phyloP scores from a whole-genome alignment of 768 basidiomycete species.

The Suillus alpinus region DNA sequence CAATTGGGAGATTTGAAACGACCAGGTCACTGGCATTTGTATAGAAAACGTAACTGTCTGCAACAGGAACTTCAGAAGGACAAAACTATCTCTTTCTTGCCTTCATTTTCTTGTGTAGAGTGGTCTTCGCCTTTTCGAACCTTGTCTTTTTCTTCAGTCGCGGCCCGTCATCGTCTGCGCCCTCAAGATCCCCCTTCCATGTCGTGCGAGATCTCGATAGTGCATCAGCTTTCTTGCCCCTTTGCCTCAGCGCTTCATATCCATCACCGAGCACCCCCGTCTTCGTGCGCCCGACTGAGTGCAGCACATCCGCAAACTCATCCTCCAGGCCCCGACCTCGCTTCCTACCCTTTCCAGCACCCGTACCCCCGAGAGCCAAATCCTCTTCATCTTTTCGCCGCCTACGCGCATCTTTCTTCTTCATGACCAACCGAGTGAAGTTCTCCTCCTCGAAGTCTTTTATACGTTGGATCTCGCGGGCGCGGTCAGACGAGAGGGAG shows the following conservation, averaged over 20 bases:
- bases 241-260: conserved; percentile 75
- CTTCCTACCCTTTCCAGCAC: conserved; percentile 51
- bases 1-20: no score
- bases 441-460: conserved; percentile 93
- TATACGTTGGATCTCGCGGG: conserved; percentile 75
- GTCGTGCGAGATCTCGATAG: conserved; percentile 56
- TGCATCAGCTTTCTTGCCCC: conserved; percentile 59
- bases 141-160: conserved; percentile 37
- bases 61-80: not conserved
- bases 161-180: conserved; percentile 28
- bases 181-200: conserved; percentile 24
- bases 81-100: conserved; percentile 14
- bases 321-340: conserved; percentile 74
- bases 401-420: conserved; percentile 77
- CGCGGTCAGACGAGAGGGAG: conserved; percentile 57
- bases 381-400: conserved; percentile 82
- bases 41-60: no score
- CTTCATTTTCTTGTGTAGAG: conserved; percentile 30
- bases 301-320: conserved; percentile 81
- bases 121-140: conserved; percentile 43
- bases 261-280: conserved; percentile 57
- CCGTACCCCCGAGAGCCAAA: conserved; percentile 77
- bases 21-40: no score
- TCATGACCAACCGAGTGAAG: conserved; percentile 86
- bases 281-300: conserved; percentile 48